These are phyloP conservation scores for Phoma sp. DNA, from an alignment of 2,329 filamentous ascomycete genomes.

Conservation along the genomic window DNA sequence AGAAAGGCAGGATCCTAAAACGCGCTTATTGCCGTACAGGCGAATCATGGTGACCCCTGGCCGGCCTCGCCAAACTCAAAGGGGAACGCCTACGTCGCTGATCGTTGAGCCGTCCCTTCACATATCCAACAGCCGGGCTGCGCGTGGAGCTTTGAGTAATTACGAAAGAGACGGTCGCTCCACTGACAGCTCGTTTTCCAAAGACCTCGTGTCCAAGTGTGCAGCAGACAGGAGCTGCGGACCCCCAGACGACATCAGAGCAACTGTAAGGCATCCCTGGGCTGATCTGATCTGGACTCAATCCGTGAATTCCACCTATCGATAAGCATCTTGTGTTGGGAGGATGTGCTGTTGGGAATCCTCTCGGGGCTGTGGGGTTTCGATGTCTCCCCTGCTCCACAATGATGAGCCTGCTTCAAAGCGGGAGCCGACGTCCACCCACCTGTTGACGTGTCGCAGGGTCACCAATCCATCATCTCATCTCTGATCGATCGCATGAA, in stretches of 20 bases:
- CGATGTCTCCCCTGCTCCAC: slow-evolving; percentile 12
- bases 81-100: slow-evolving; percentile 14
- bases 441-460: slow-evolving; percentile 9
- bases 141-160: slow-evolving; percentile 11
- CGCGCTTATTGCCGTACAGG: slow-evolving; percentile 19
- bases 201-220: background rate
- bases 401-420: slow-evolving; percentile 11
- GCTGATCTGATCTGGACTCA: slow-evolving; percentile 36
- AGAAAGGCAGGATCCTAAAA: slow-evolving; percentile 4
- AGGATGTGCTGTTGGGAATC: slow-evolving; percentile 11
- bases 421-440: slow-evolving; percentile 1
- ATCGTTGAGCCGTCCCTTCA: slow-evolving; percentile 11
- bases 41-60: slow-evolving; percentile 28
- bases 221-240: background rate
- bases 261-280: slow-evolving; percentile 20
- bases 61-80: slow-evolving; percentile 15
- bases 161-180: slow-evolving; percentile 1
- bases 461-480: slow-evolving; percentile 1
- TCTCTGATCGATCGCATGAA: slow-evolving; percentile 6
- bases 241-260: slow-evolving; percentile 1
- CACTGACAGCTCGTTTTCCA: slow-evolving; percentile 12
- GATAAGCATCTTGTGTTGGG: slow-evolving; percentile 19
- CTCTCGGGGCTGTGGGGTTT: slow-evolving; percentile 7
- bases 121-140: slow-evolving; percentile 12
- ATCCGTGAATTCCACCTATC: slow-evolving; percentile 18